Evolutionary conservation across 2,329 filamentous ascomycete species (phyloP).

Genomic region (Trichoderma pleuroti): DNA sequence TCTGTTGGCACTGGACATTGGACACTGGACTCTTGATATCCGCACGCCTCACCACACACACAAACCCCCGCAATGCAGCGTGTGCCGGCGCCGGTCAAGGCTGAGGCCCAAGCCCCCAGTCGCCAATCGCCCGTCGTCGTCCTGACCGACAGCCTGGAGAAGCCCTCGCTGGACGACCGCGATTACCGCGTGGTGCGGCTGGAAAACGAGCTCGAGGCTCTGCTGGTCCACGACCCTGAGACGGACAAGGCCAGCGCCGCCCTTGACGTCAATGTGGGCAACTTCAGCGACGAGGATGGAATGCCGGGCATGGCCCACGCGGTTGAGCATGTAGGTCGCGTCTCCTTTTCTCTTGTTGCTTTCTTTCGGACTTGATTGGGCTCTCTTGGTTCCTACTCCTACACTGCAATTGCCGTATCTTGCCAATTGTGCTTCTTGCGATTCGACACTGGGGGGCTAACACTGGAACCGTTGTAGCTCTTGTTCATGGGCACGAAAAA

Average conservation of each 20-base stretch:
- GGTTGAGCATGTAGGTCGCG: constrained; percentile 70
- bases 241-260: constrained; percentile 97
- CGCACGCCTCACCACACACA: not conserved
- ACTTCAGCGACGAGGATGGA: constrained; percentile 85
- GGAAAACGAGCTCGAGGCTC: constrained; percentile 80
- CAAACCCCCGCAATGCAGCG: constrained; percentile 16
- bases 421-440: not conserved
- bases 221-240: constrained; percentile 88
- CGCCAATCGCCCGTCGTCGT: constrained; percentile 33
- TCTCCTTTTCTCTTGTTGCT: not conserved
- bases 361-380: not conserved
- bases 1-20: not conserved
- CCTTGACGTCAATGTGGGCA: constrained; percentile 92
- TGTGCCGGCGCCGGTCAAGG: constrained; percentile 15
- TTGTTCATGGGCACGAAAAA: constrained; percentile 99
- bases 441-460: not conserved
- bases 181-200: constrained; percentile 84
- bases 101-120: constrained; percentile 21
- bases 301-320: constrained; percentile 96
- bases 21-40: not conserved
- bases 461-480: constrained; percentile 45
- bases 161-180: constrained; percentile 79
- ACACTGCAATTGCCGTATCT: not conserved
- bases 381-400: not conserved
- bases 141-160: constrained; percentile 72